Conservation (phyloP, 1,284 basidiomycete species). For the Cerioporus squamosus region DNA sequence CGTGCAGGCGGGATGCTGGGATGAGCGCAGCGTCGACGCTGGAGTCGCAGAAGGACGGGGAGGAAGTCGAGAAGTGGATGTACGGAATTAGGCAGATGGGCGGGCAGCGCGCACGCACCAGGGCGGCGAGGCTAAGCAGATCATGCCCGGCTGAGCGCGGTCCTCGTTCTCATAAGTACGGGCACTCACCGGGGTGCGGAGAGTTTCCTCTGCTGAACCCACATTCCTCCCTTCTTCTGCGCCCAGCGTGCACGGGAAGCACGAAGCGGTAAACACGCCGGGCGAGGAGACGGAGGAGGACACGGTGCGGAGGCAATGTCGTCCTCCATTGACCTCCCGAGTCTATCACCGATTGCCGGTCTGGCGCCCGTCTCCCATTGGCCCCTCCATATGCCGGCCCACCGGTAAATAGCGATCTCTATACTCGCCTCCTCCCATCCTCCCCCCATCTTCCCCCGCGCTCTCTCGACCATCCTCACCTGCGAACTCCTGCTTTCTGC, state of each 20-base stretch:
- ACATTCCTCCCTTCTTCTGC: background rate
- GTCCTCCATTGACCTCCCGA: constrained; percentile 5
- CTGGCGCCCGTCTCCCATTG: constrained; percentile 18
- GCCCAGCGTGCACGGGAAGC: background rate
- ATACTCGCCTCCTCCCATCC: constrained; percentile 1
- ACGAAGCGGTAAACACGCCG: background rate
- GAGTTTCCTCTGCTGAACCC: background rate
- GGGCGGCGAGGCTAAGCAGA: constrained; percentile 28
- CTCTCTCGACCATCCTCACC: background rate
- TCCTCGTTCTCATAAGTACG: constrained; percentile 13
- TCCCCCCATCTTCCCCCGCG: constrained; percentile 6
- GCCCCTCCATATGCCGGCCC: constrained; percentile 17
- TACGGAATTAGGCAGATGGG: constrained; percentile 24
- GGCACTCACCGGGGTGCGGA: background rate
- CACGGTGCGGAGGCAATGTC: background rate
- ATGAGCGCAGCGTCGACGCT: constrained; percentile 3
- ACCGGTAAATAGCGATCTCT: constrained; percentile 26
- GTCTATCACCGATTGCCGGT: constrained; percentile 23
- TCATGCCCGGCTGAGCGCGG: constrained; percentile 17
- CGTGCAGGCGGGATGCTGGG: background rate
- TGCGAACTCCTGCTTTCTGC: background rate
- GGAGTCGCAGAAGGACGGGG: background rate
- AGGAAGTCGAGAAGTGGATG: constrained; percentile 4
- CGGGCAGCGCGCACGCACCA: constrained; percentile 25
- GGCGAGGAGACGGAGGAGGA: constrained; percentile 1